These are phyloP conservation scores for Mallotus repandus DNA, from an alignment of 441 rosid genomes.

Conservation along the genomic window DNA sequence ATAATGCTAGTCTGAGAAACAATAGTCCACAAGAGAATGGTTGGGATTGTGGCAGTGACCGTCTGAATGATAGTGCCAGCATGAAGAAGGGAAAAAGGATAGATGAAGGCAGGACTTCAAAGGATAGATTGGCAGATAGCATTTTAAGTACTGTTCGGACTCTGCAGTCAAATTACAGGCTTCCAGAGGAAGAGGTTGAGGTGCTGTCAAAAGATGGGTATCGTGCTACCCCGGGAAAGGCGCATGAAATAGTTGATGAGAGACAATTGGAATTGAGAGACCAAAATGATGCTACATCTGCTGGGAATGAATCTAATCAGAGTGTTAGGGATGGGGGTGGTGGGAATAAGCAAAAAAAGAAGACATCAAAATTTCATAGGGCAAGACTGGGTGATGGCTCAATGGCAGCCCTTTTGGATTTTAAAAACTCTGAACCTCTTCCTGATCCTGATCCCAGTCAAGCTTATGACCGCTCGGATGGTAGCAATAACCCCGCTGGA, in stretches of 20 bases:
- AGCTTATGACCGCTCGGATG: constrained; percentile 22
- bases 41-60: constrained; percentile 27
- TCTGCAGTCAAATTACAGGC: constrained; percentile 50
- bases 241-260: constrained; percentile 36
- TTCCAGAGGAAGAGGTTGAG: constrained; percentile 47
- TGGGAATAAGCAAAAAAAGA: constrained; percentile 63
- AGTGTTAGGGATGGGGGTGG: constrained; percentile 35
- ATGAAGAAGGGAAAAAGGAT: constrained; percentile 59
- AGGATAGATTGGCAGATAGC: constrained; percentile 50
- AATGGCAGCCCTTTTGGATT: constrained; percentile 52
- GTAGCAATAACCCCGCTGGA: constrained; percentile 28
- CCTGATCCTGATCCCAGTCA: constrained; percentile 41
- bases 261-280: constrained; percentile 26
- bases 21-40: constrained; percentile 39
- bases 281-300: constrained; percentile 27
- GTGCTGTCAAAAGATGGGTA: constrained; percentile 62
- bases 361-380: constrained; percentile 73
- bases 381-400: constrained; percentile 81
- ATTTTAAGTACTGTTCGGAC: constrained; percentile 56
- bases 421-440: constrained; percentile 34
- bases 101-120: constrained; percentile 22
- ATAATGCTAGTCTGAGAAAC: constrained; percentile 46
- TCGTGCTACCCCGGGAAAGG: constrained; percentile 45
- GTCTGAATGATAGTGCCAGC: constrained; percentile 34
- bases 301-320: constrained; percentile 32